A percentile compares a stretch with the other conserved stretches of the same genome.
These are phyloP conservation scores for Teunomyces funiuensis DNA, from an alignment of 805 yeast species.

Conservation along the genomic window DNA sequence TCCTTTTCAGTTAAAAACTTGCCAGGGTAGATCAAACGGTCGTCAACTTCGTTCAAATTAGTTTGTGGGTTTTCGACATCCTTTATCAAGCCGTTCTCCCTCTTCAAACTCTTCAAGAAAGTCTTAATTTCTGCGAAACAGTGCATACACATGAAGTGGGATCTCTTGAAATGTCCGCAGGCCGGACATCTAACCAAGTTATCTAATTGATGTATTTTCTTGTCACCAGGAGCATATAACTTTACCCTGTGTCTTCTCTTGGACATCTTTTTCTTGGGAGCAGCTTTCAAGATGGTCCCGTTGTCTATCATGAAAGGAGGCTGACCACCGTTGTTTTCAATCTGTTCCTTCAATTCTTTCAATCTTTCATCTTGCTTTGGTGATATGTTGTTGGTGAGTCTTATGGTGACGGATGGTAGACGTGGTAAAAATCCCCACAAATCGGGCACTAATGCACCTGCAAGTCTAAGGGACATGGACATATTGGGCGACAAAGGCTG, in stretches of 20 bases:
- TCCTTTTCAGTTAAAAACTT: constrained; percentile 46
- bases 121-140: constrained; percentile 81
- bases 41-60: constrained; percentile 60
- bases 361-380: constrained; percentile 23
- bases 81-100: constrained; percentile 23
- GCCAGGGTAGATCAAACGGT: constrained; percentile 71
- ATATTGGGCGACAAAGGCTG: constrained; percentile 10
- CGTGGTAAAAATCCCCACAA: constrained; percentile 12
- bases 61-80: constrained; percentile 34
- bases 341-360: constrained; percentile 38
- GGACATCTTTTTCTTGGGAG: constrained; percentile 91
- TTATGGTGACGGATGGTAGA: constrained; percentile 10
- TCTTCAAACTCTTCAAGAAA: constrained; percentile 61
- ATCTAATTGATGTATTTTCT: constrained; percentile 72
- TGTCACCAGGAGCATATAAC: constrained; percentile 77
- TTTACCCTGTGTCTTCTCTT: constrained; percentile 83
- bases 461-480: constrained; percentile 26
- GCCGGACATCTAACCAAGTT: constrained; percentile 90
- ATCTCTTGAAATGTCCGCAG: constrained; percentile 88
- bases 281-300: constrained; percentile 77
- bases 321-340: constrained; percentile 32
- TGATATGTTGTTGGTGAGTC: not conserved
- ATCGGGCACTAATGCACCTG: constrained; percentile 10
- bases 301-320: constrained; percentile 52
- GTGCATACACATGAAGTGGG: constrained; percentile 89